Evolutionary conservation across 1,284 basidiomycete species (phyloP), one percentile per base, ranked within the genome.

Genomic region (Pulchroboletus neoregius): DNA sequence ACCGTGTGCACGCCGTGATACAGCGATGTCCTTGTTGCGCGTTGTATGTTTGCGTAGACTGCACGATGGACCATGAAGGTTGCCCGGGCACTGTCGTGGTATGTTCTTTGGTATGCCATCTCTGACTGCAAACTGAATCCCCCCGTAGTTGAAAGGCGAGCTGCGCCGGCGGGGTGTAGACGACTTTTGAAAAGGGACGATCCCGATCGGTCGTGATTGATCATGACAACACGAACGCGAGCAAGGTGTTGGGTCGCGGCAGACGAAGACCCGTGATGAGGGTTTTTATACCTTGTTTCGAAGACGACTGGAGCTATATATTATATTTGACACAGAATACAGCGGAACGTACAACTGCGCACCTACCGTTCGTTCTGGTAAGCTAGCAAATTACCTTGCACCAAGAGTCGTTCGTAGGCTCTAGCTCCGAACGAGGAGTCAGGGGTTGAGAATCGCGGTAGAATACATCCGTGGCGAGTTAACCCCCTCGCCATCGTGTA

Each of bases 21-120:
- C 4, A 13, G 16, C 20, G 0, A 3, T 61, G 55, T 16, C 6
- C 1, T 4, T 10, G 28, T 2, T 57, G 55, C n/a, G 1, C 7
- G 4, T 30, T 9, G 6, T 15, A 18, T 4, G 1, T 49, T 6
- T 60, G 58, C 20, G 5, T 0, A 0, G 0, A 24, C 3, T 57
- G 58, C 18, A 11, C 6, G 9, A 1, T 0, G 18, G 1, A 11
- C 3, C 10, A 32, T 6, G 11, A 4, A 3, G 4, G 0, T 24
- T 54, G 58, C 23, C 20, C 15, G 3, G 38, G 28, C 23, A 6
- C 10, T 13, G 9, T 5, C 26, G 4, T 6, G 36, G 58, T 44
- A 15, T 16, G 58, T 31, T 10, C 23, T 23, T 26, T 26, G 6
- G 20, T 15, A 18, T 23, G 1, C 5, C 26, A 6, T 30, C 11